These are phyloP conservation scores for Kwoniella sp. DNA, from an alignment of 768 basidiomycete species.

Conservation along the genomic window DNA sequence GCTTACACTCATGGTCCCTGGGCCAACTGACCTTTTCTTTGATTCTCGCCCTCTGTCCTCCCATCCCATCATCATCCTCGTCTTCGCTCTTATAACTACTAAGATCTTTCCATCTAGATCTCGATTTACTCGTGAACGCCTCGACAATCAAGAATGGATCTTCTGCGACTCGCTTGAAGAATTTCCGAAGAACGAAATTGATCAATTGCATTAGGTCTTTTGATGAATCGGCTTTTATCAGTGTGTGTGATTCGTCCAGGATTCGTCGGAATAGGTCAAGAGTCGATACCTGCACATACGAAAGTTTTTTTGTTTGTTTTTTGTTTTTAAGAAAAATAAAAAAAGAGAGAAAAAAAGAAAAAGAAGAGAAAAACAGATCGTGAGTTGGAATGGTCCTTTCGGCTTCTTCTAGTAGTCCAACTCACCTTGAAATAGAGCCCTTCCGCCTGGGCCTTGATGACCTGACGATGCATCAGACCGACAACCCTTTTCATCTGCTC, in stretches of 20 bases:
- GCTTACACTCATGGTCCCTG: background rate
- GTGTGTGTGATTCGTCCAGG: slow-evolving; percentile 72
- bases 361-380: no score
- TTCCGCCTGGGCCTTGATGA: slow-evolving; percentile 86
- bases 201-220: slow-evolving; percentile 82
- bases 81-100: slow-evolving; percentile 46
- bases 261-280: slow-evolving; percentile 85
- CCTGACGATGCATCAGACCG: slow-evolving; percentile 84
- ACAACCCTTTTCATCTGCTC: slow-evolving; percentile 91
- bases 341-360: no score
- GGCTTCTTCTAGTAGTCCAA: background rate
- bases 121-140: slow-evolving; percentile 60
- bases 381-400: no score
- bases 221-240: slow-evolving; percentile 72
- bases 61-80: slow-evolving; percentile 44
- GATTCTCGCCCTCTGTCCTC: slow-evolving; percentile 46
- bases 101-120: slow-evolving; percentile 43
- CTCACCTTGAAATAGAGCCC: slow-evolving; percentile 90
- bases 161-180: slow-evolving; percentile 87
- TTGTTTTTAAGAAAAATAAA: no score
- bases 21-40: slow-evolving; percentile 39
- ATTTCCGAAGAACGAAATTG: slow-evolving; percentile 82
- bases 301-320: slow-evolving; percentile 1
- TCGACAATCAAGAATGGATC: slow-evolving; percentile 87
- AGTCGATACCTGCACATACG: slow-evolving; percentile 72